Base-by-base conservation (phyloP, 805 yeast genomes). In the Metschnikowia gruessii region DNA sequence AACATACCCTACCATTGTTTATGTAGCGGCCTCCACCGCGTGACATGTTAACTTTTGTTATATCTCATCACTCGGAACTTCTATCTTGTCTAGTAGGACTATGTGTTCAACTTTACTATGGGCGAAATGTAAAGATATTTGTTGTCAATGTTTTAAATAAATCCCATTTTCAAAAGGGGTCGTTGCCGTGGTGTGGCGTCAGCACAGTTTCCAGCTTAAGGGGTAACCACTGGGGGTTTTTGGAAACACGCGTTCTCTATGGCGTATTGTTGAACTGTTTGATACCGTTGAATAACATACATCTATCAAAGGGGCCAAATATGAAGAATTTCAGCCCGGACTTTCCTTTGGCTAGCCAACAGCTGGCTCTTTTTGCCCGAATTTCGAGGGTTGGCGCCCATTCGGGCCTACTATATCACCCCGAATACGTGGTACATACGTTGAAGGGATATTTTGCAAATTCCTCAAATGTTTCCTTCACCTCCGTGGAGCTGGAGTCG, bases 121-220 rank as follows among this genome's bases (percentile, higher is more conserved):
- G 53, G 19, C 31, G 53, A 17, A 43, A 18, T 12, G 42, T 42
- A 19, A 45, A 46, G 29, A 43, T 46, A 2, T 33, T 58, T 29
- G 38, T 50, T n/a, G 54, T 61, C 12, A 50, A 52, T 18, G 36
- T 57, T 9, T 44, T 60, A 12, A 54, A 53, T 35, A 24, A 26
- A 10, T 29, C 29, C 12, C 40, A 26, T 16, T 21, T 17, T 2
- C 41, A 37, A 26, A 43, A 37, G 10, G 53, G 47, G n/a, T 16
- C 44, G 37, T 40, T 44, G 18, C 65, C 66, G 4, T 64, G 67
- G 65, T 64, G 69, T 49, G 69, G 68, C 3, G 55, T 51, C 21
- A 54, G 53, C 22, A 61, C 61, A 1, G 34, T 60, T 1, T 57
- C 50, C 28, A 48, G 48, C 39, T 48, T 31, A 3, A 51, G 52